phyloP scores from a whole-genome alignment of 345 rosid species.

The Capsella bursapastoris region DNA sequence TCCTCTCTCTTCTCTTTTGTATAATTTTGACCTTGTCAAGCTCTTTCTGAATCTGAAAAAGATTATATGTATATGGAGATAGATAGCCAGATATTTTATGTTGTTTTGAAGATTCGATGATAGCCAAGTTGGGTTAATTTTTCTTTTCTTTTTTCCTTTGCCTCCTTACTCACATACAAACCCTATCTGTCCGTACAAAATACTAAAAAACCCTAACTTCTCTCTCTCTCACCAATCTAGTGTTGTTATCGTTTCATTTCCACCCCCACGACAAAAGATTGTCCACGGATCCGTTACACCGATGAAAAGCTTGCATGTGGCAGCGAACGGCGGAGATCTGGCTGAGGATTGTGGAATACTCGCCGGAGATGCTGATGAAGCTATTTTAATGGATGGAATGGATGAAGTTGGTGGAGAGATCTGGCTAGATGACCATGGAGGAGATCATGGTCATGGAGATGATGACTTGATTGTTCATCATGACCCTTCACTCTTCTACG shows the following conservation, averaged over 20 bases:
- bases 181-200: conserved; percentile 47
- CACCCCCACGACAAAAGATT: conserved; percentile 12
- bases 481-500: conserved; percentile 64
- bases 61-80: conserved; percentile 26
- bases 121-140: conserved; percentile 44
- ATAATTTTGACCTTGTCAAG: conserved; percentile 17
- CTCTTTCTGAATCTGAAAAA: conserved; percentile 22
- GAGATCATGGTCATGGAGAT: conserved; percentile 52
- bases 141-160: conserved; percentile 29
- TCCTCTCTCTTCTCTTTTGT: conserved; percentile 23
- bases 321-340: conserved; percentile 36
- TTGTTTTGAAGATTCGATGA: conserved; percentile 43
- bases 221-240: conserved; percentile 29
- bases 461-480: conserved; percentile 57
- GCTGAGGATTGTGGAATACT: conserved; percentile 39
- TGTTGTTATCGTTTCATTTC: conserved; percentile 35
- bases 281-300: conserved; percentile 25
- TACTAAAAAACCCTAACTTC: conserved; percentile 41
- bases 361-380: conserved; percentile 35
- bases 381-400: conserved; percentile 43
- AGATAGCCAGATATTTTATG: conserved; percentile 45
- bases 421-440: conserved; percentile 58
- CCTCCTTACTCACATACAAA: conserved; percentile 45
- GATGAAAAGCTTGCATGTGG: conserved; percentile 47
- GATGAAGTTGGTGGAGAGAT: conserved; percentile 53